phyloP scores from a whole-genome alignment of 1,284 basidiomycete genomes.

The Malassezia vespertilionis region DNA sequence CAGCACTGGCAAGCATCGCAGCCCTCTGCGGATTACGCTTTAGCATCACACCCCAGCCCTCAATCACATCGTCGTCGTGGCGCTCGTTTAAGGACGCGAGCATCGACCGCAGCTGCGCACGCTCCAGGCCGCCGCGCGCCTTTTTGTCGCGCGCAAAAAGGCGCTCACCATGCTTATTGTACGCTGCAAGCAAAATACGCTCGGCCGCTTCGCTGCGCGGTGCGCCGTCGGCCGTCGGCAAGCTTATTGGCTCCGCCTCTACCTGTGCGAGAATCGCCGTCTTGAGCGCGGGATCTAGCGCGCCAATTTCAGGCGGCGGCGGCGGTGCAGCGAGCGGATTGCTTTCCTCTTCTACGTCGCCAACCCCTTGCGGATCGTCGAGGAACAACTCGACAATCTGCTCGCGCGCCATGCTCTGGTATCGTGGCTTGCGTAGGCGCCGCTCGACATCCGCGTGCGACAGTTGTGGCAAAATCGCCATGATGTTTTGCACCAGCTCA shows the following conservation, averaged over 20 bases:
- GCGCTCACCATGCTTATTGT: background rate
- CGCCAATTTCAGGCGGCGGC: background rate
- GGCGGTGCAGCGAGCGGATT: background rate
- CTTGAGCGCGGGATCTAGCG: conserved; percentile 1
- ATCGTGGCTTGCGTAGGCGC: conserved; percentile 3
- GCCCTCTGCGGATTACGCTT: conserved; percentile 3
- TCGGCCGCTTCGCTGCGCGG: background rate
- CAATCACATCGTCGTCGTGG: conserved; percentile 13
- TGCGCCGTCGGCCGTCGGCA: background rate
- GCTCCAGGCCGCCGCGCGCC: conserved; percentile 3
- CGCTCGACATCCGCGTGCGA: background rate
- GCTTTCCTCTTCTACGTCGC: conserved; percentile 10
- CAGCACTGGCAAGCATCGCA: background rate
- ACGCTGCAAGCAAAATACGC: conserved; percentile 4
- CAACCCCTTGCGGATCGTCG: conserved; percentile 14
- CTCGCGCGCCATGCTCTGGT: conserved; percentile 2
- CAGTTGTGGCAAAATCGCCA: conserved; percentile 10
- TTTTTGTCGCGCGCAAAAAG: conserved; percentile 12
- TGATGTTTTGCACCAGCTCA: conserved; percentile 5
- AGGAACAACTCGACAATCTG: conserved; percentile 9
- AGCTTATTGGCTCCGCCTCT: conserved; percentile 1
- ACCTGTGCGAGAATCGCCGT: conserved; percentile 11
- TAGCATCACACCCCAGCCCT: conserved; percentile 14
- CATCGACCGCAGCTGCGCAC: conserved; percentile 8
- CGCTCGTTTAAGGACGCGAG: background rate